Evolutionary conservation across 345 rosid species (phyloP).

Genomic region (Cardamine chenopodiifolia): DNA sequence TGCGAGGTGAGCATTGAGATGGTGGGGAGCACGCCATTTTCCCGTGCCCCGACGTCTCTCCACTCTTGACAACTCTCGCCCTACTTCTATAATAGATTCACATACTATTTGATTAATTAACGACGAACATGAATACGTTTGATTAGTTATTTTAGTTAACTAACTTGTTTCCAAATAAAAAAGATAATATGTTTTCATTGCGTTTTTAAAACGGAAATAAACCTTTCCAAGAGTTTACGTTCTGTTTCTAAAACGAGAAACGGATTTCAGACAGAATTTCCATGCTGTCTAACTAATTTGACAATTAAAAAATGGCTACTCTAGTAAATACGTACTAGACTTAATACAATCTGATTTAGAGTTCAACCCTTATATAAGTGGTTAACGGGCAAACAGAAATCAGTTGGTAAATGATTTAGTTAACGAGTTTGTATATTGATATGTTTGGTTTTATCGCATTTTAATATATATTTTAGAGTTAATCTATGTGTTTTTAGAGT

Average conservation of each 20-base stretch:
- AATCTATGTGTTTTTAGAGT: too few relatives aligned
- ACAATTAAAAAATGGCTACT: not conserved
- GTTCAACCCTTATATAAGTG: not conserved
- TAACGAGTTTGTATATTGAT: too few relatives aligned
- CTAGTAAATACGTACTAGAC: not conserved
- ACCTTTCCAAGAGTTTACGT: too few relatives aligned
- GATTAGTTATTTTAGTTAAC: not conserved
- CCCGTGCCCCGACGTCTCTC: slow-evolving; percentile 34
- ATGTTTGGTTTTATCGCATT: too few relatives aligned
- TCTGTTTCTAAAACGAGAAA: too few relatives aligned
- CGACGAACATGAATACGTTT: slow-evolving; percentile 22
- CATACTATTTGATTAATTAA: not conserved
- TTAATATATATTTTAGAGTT: too few relatives aligned
- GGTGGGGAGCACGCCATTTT: slow-evolving; percentile 43
- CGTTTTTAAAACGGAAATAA: too few relatives aligned
- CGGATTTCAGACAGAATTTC: too few relatives aligned
- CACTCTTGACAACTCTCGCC: slow-evolving; percentile 23
- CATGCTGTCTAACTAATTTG: not conserved
- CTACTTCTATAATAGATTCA: slow-evolving; percentile 18
- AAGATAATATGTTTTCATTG: too few relatives aligned
- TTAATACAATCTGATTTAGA: not conserved
- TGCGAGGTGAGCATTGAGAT: slow-evolving; percentile 41
- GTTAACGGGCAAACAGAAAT: not conserved
- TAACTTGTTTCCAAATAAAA: not conserved
- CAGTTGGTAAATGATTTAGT: too few relatives aligned